Evolutionary conservation across 306 rosid genomes (phyloP), one percentile per base, ranked within the genome.

Genomic region (Erythrophleum fordii): DNA sequence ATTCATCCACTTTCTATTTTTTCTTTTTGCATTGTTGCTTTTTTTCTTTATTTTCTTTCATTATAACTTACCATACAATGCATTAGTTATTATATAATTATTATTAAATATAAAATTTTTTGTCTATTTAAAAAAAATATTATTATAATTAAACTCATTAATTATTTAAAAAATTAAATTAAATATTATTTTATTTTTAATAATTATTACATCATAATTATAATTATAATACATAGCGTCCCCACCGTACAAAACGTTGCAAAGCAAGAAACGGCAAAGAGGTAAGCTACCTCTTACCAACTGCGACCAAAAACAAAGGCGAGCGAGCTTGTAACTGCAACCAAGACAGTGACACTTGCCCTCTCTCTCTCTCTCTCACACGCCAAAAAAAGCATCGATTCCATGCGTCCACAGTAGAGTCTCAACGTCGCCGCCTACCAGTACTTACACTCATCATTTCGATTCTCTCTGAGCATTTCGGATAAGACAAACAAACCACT

Each of bases 211-310:
- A n/a, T n/a, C n/a, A n/a, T n/a, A n/a, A n/a, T n/a, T n/a, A n/a
- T n/a, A n/a, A n/a, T n/a, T n/a, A n/a, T n/a, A n/a, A n/a, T n/a
- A n/a, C n/a, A n/a, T n/a, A n/a, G n/a, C n/a, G n/a, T 11, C 35
- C 11, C 18, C 2, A 5, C 11, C 34, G 5, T 23, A 25, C 35
- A 58, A 23, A 11, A 58, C 12, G 17, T 29, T 13, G 28, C 49
- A 68, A 12, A 46, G 10, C 62, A 45, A 69, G 68, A 49, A 44
- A 42, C 3, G 31, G 52, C 34, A 3, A 10, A 42, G 12, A 61
- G 80, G 62, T 46, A 42, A 84, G 81, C 83, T 67, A 83, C 72
- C 84, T 41, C 37, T 53, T 6, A 75, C 87, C 87, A 70, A 81
- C 83, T 77, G 55, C 74, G 77, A 75, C 77, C 69, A 34, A 75